These are phyloP conservation scores for Penicillium chermesinum DNA, from an alignment of 495 filamentous ascomycete genomes.

Conservation along the genomic window DNA sequence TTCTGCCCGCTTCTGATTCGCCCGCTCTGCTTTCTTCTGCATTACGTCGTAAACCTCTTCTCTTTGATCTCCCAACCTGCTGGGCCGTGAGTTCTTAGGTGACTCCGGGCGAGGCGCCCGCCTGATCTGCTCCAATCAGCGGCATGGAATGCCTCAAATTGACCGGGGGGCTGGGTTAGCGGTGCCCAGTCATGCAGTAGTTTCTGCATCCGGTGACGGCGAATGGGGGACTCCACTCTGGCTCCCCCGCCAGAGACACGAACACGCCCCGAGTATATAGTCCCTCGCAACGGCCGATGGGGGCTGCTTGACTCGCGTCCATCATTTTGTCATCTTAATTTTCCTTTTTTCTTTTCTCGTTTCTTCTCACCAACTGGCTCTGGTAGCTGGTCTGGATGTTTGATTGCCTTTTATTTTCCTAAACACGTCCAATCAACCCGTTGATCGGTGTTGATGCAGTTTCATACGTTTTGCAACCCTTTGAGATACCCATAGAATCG, in stretches of 20 bases:
- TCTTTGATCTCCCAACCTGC: not conserved
- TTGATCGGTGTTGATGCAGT: constrained; percentile 42
- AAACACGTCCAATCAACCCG: constrained; percentile 19
- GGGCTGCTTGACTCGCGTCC: constrained; percentile 18
- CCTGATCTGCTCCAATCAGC: constrained; percentile 14
- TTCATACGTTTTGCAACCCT: constrained; percentile 10
- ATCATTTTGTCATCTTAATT: constrained; percentile 25
- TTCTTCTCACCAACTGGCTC: constrained; percentile 27
- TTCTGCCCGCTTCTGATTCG: constrained; percentile 3
- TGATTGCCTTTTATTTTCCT: constrained; percentile 16
- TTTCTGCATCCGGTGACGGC: constrained; percentile 23
- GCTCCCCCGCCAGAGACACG: constrained; percentile 8
- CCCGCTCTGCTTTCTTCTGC: constrained; percentile 5
- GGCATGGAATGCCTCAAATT: not conserved
- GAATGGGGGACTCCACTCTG: constrained; percentile 8
- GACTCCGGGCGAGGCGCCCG: constrained; percentile 23
- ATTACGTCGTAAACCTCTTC: not conserved
- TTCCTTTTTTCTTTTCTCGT: constrained; percentile 14
- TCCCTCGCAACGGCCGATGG: constrained; percentile 11
- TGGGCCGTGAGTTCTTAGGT: not conserved
- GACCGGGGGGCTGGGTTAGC: constrained; percentile 13
- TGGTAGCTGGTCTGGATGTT: constrained; percentile 31
- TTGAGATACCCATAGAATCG: constrained; percentile 36
- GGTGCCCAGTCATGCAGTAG: constrained; percentile 40
- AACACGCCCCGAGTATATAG: constrained; percentile 22